Percentiles rank a stretch among this genome's conserved stretches.
phyloP scores from a whole-genome alignment of 2,329 filamentous ascomycete species.

The Aureobasidium sp. region DNA sequence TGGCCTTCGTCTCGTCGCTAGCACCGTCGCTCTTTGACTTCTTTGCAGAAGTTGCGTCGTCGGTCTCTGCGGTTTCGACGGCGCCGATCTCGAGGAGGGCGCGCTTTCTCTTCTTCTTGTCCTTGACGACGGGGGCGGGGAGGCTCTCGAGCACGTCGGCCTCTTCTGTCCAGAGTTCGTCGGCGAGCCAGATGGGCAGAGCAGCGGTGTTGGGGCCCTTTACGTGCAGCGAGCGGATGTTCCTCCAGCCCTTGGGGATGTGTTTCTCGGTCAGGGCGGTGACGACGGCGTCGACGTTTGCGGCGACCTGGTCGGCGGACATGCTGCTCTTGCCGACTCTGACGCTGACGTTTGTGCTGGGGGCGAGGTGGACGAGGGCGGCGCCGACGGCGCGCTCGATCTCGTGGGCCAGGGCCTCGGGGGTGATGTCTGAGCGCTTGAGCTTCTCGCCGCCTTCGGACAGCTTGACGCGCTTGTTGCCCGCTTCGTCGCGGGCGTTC shows the following conservation, averaged over 20 bases:
- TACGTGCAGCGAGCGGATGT: constrained; percentile 76
- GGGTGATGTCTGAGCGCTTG: constrained; percentile 44
- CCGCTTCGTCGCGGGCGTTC: constrained; percentile 43
- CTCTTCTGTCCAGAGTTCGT: constrained; percentile 82
- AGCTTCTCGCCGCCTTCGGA: constrained; percentile 32
- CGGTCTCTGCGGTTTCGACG: constrained; percentile 16
- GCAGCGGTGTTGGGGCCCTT: constrained; percentile 85
- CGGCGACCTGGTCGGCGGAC: constrained; percentile 66
- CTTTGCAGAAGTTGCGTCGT: constrained; percentile 27
- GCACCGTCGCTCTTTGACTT: constrained; percentile 25
- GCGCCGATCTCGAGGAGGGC: constrained; percentile 22
- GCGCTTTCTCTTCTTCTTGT: constrained; percentile 27
- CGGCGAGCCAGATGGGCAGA: constrained; percentile 88
- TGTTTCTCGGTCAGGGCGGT: constrained; percentile 66
- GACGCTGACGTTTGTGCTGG: constrained; percentile 72
- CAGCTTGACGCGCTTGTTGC: constrained; percentile 40
- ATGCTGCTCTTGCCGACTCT: constrained; percentile 71
- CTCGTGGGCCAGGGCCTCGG: constrained; percentile 67
- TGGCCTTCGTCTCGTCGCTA: constrained; percentile 20
- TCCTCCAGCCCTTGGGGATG: constrained; percentile 80
- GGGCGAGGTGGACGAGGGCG: constrained; percentile 74
- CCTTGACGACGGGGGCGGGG: constrained; percentile 24
- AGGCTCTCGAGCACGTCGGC: constrained; percentile 55
- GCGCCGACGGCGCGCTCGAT: constrained; percentile 66
- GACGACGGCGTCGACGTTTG: constrained; percentile 71